A percentile compares a stretch with the other conserved stretches of the same genome.
phyloP scores from a whole-genome alignment of 495 filamentous ascomycete genomes.

The Hypoxylon rickii region DNA sequence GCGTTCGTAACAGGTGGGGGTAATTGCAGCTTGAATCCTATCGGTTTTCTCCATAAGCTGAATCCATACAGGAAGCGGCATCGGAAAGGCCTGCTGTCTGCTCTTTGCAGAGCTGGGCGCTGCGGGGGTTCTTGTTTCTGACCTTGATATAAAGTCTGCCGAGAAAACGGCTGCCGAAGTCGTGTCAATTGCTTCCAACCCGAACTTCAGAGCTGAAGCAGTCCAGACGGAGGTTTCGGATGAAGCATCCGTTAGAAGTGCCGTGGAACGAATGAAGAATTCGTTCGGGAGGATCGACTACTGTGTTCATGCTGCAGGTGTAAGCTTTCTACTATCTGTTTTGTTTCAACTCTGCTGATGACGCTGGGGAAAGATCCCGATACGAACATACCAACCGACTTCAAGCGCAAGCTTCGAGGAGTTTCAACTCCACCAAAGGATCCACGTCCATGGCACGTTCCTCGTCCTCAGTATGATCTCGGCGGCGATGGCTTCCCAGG shows the following conservation, averaged over 20 bases:
- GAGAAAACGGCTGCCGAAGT: conserved; percentile 31
- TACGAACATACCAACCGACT: background rate
- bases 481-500: conserved; percentile 17
- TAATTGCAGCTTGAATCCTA: background rate
- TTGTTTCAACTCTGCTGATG: background rate
- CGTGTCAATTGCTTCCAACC: conserved; percentile 32
- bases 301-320: conserved; percentile 44
- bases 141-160: conserved; percentile 40
- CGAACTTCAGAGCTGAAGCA: conserved; percentile 33
- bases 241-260: conserved; percentile 36
- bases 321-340: conserved; percentile 10
- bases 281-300: conserved; percentile 47
- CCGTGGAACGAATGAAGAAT: conserved; percentile 33
- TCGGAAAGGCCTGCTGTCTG: conserved; percentile 39
- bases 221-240: conserved; percentile 40
- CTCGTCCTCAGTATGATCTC: conserved; percentile 3
- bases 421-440: background rate
- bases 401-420: conserved; percentile 1
- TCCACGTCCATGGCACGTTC: conserved; percentile 20
- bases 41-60: background rate
- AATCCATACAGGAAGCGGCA: conserved; percentile 30
- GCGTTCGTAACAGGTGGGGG: background rate
- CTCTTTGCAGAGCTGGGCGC: conserved; percentile 44
- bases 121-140: conserved; percentile 43
- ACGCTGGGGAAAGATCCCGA: background rate